Evolutionary conservation across 2,329 filamentous ascomycete species (phyloP).

Genomic region (Neopestalotiopsis rosae): DNA sequence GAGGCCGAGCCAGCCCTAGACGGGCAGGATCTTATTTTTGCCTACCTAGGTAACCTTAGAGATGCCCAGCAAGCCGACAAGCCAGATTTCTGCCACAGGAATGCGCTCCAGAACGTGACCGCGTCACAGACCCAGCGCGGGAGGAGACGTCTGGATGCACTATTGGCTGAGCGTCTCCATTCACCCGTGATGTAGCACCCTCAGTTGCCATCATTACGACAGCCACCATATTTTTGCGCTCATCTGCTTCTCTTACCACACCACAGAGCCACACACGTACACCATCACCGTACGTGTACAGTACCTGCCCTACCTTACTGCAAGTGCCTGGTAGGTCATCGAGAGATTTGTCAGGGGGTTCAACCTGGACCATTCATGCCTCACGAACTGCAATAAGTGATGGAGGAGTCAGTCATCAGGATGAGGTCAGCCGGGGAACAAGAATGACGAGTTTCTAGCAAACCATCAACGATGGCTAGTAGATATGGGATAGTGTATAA

Average conservation of each 20-base stretch:
- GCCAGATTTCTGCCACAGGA: neutral
- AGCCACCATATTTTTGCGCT: neutral
- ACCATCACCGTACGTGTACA: neutral
- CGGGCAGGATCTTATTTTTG: neutral
- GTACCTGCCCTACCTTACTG: neutral
- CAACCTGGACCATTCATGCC: neutral
- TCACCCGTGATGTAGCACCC: constrained; percentile 4
- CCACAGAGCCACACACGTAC: neutral
- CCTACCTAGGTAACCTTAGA: neutral
- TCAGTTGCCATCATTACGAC: constrained; percentile 13
- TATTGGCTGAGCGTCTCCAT: constrained; percentile 10
- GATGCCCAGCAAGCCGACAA: neutral
- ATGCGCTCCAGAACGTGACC: neutral
- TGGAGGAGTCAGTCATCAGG: neutral
- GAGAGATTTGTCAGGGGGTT: neutral
- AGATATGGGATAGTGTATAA: neutral
- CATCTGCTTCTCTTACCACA: neutral
- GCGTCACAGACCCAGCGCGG: constrained; percentile 6
- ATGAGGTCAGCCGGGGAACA: constrained; percentile 7
- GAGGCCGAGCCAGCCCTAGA: neutral
- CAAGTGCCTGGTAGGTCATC: neutral
- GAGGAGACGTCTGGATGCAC: neutral
- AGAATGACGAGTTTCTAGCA: neutral
- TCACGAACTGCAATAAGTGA: neutral
- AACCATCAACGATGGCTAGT: neutral